Base-by-base conservation (phyloP, 805 yeast genomes). In the Hanseniaspora clermontiae region DNA sequence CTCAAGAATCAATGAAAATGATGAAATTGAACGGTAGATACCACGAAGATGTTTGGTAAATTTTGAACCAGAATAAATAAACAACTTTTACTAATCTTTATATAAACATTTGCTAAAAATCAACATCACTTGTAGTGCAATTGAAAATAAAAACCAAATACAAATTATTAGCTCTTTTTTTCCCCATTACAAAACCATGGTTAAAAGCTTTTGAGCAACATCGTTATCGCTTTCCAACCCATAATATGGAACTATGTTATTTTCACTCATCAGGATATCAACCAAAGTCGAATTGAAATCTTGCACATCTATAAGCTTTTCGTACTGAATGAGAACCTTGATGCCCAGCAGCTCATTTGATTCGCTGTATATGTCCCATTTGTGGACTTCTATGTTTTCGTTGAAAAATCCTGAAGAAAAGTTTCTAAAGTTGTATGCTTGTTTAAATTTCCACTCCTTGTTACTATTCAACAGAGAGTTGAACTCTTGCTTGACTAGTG, bases 21-120 rank as follows among this genome's bases (percentile, higher is more conserved):
- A 78, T 85, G 73, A 87, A 86, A 69, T 81, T 87, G 29, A 83
- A 84, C 63, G 91, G 90, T 68, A 81, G 84, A 71, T 91, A 89
- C 70, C 98, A 91, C 73, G 97, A 93, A 72, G 98, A 91, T 76
- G 96, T 91, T 14, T 91, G 98, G 98, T 91, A 74, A 72, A 14
- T 12, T 3, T 12, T 15, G 9, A 6, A 7, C 3, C 27, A 2
- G 42, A 7, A 38, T 5, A 38, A 17, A 38, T 3, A 38, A 38
- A 6, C 2, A 34, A 34, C 11, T 34, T 34, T 34, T 34, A 34
- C 14, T 7, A 34, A 34, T 34, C 37, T 11, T 11, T 12, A 38
- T 38, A n/a, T n/a, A 15, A 38, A 46, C 36, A 24, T 24, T 24
- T 24, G 27, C 27, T 24, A 24, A 24, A 24, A 24, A 24, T 24